A percentile compares a stretch with the other conserved stretches of the same genome.
Evolutionary conservation across 2,329 filamentous ascomycete genomes (phyloP).

Genomic region (Lasiodiplodia theobromae): DNA sequence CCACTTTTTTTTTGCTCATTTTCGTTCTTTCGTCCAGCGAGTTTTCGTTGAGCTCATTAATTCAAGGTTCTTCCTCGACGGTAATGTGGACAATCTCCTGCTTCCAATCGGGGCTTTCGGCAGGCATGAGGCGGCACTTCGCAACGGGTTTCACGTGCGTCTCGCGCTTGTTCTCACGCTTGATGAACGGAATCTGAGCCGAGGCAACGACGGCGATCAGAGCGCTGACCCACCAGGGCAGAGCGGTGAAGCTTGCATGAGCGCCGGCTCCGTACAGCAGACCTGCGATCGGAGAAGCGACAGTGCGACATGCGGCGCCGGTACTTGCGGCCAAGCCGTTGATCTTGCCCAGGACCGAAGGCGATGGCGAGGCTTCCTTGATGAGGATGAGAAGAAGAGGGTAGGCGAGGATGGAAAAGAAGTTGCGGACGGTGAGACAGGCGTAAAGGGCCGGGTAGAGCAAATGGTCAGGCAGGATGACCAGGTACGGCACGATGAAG

Average conservation of each 20-base stretch:
- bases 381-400: slow-evolving; percentile 74
- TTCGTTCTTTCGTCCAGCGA: background rate
- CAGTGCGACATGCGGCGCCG: slow-evolving; percentile 73
- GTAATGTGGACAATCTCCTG: slow-evolving; percentile 35
- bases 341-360: slow-evolving; percentile 70
- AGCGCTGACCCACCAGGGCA: slow-evolving; percentile 68
- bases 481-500: slow-evolving; percentile 72
- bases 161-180: slow-evolving; percentile 54
- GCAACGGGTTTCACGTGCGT: slow-evolving; percentile 46
- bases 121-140: slow-evolving; percentile 39
- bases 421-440: slow-evolving; percentile 70
- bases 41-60: background rate
- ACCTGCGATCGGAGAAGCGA: slow-evolving; percentile 73
- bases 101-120: slow-evolving; percentile 31
- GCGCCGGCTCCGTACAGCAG: slow-evolving; percentile 70
- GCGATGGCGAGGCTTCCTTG: slow-evolving; percentile 72
- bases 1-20: background rate
- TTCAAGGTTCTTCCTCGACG: slow-evolving; percentile 30
- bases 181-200: slow-evolving; percentile 64
- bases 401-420: slow-evolving; percentile 72
- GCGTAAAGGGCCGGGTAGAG: slow-evolving; percentile 69
- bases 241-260: slow-evolving; percentile 63
- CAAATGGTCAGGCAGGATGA: slow-evolving; percentile 61
- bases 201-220: slow-evolving; percentile 63
- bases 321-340: slow-evolving; percentile 76